These are phyloP conservation scores for Didymella pomorum DNA, from an alignment of 2,329 filamentous ascomycete species.

Conservation along the genomic window DNA sequence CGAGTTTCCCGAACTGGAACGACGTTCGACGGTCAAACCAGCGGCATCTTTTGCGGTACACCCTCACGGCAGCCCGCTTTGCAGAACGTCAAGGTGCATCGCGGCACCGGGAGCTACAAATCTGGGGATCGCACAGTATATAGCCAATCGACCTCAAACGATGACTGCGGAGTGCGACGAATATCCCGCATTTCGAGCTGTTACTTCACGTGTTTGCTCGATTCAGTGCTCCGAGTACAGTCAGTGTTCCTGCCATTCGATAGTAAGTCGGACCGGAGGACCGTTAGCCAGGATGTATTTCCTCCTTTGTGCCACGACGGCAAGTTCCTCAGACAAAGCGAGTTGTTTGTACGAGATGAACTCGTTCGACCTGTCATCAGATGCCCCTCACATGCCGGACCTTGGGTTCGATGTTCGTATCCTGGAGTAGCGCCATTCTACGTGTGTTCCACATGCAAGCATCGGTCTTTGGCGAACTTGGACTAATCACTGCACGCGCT, in stretches of 20 bases:
- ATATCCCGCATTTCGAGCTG: slow-evolving; percentile 11
- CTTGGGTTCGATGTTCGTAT: slow-evolving; percentile 6
- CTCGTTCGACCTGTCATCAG: slow-evolving; percentile 1
- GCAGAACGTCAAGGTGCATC: slow-evolving; percentile 26
- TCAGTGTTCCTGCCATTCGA: slow-evolving; percentile 14
- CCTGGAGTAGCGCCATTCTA: slow-evolving; percentile 6
- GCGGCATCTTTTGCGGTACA: slow-evolving; percentile 26
- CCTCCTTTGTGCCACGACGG: slow-evolving; percentile 2
- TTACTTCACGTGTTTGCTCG: slow-evolving; percentile 22
- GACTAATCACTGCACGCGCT: not conserved
- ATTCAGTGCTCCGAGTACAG: slow-evolving; percentile 1
- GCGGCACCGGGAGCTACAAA: slow-evolving; percentile 32
- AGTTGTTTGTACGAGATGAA: not conserved
- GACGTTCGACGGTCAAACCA: slow-evolving; percentile 15
- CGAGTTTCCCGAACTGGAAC: slow-evolving; percentile 10
- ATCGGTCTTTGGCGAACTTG: slow-evolving; percentile 6
- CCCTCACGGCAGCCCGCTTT: slow-evolving; percentile 23
- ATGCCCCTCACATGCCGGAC: slow-evolving; percentile 1
- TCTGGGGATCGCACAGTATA: slow-evolving; percentile 25
- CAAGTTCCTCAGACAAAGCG: not conserved
- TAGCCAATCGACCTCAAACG: slow-evolving; percentile 22
- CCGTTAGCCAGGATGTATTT: not conserved
- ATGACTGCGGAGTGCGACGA: not conserved
- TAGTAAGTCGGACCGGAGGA: slow-evolving; percentile 24
- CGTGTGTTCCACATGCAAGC: slow-evolving; percentile 13